Conservation (phyloP, 2,329 filamentous ascomycete species). For the Fusarium sp. region DNA sequence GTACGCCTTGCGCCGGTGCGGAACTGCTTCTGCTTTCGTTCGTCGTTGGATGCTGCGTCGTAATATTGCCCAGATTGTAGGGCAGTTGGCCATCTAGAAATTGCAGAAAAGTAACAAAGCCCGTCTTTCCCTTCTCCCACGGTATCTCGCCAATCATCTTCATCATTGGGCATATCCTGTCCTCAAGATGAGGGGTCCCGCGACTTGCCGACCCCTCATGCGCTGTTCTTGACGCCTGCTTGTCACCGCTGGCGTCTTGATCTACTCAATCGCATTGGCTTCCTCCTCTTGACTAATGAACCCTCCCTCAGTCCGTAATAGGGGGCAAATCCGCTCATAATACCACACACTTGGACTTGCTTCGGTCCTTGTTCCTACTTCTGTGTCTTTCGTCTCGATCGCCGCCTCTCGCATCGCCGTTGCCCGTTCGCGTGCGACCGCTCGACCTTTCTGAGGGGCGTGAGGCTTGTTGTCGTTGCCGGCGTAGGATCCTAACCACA, state of each 20-base stretch:
- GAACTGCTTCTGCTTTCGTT: conserved; percentile 47
- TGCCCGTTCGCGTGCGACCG: conserved; percentile 52
- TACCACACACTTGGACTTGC: conserved; percentile 51
- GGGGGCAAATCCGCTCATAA: conserved; percentile 47
- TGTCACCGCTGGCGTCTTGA: conserved; percentile 26
- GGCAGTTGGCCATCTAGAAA: conserved; percentile 42
- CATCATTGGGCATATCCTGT: conserved; percentile 37
- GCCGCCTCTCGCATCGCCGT: conserved; percentile 48
- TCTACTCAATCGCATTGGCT: conserved; percentile 27
- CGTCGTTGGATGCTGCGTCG: conserved; percentile 48
- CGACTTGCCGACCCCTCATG: conserved; percentile 29
- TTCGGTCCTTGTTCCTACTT: conserved; percentile 49
- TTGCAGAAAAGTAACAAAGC: conserved; percentile 41
- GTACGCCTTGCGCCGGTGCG: conserved; percentile 53
- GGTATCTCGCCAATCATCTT: conserved; percentile 40
- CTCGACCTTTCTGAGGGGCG: conserved; percentile 50
- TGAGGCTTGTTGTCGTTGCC: conserved; percentile 73
- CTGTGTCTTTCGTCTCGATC: conserved; percentile 48
- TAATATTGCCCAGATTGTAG: conserved; percentile 44
- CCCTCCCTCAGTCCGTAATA: conserved; percentile 3
- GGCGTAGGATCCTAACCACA: conserved; percentile 88
- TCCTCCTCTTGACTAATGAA: conserved; percentile 28
- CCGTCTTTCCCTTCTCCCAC: conserved; percentile 38
- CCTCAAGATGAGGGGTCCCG: conserved; percentile 34
- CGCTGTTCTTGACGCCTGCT: conserved; percentile 31